A percentile compares a stretch with the other conserved stretches of the same genome.
Conservation (phyloP, 73 alveolate genomes). For the Tetrahymena elliotti region DNA sequence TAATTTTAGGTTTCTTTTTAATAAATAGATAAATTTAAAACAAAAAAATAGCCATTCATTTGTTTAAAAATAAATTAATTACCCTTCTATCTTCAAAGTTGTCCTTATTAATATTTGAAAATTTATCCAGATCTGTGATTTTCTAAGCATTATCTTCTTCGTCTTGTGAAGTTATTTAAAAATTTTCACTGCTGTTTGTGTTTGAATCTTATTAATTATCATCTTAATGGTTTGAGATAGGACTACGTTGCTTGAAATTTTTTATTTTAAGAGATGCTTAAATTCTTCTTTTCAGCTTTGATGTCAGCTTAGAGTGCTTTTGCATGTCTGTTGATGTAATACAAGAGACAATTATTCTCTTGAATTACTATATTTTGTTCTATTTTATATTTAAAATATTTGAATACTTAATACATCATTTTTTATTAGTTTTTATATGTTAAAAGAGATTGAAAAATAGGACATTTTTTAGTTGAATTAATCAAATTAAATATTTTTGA, state of each 20-base stretch:
- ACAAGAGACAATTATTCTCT: slow-evolving; percentile 33
- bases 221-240: neutral
- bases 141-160: slow-evolving; percentile 2
- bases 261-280: neutral
- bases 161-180: neutral
- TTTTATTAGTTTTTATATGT: no score
- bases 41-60: neutral
- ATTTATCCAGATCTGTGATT: slow-evolving; percentile 16
- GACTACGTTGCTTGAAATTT: neutral
- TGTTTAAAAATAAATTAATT: neutral
- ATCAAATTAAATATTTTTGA: no score
- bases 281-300: slow-evolving; percentile 18
- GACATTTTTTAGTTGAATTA: no score
- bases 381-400: neutral
- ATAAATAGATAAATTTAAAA: neutral
- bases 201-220: neutral
- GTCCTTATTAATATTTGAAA: slow-evolving; percentile 9
- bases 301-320: slow-evolving; percentile 20
- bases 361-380: neutral
- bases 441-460: no score
- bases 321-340: slow-evolving; percentile 39
- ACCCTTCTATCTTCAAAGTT: slow-evolving; percentile 1
- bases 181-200: neutral
- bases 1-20: neutral
- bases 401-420: no score